Percentiles rank a stretch among this genome's conserved stretches.
Evolutionary conservation across 2,329 filamentous ascomycete species (phyloP).

Genomic region (Pyrenophora teres): DNA sequence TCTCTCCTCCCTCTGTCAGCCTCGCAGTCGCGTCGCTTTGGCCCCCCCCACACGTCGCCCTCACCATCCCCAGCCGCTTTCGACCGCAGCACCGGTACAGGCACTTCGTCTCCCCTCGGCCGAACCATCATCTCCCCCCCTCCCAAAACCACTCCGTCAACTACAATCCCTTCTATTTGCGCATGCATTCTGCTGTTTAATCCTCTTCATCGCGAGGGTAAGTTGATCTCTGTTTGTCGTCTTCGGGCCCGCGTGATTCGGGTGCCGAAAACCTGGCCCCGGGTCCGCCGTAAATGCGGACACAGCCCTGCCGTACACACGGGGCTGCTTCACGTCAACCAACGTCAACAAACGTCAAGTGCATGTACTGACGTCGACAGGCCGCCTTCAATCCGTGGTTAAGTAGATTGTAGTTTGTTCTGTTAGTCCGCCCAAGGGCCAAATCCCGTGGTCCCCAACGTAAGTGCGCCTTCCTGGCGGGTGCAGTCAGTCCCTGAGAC

Average conservation of each 20-base stretch:
- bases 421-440: slow-evolving; percentile 9
- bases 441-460: slow-evolving; percentile 5
- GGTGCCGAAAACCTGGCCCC: slow-evolving; percentile 18
- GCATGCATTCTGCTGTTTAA: background rate
- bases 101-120: background rate
- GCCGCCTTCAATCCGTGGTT: slow-evolving; percentile 21
- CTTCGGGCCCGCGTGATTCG: slow-evolving; percentile 6
- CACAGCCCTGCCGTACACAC: slow-evolving; percentile 19
- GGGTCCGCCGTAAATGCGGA: slow-evolving; percentile 16
- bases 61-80: background rate
- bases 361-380: slow-evolving; percentile 17
- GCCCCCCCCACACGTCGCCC: slow-evolving; percentile 2
- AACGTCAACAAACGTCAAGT: background rate
- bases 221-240: slow-evolving; percentile 8
- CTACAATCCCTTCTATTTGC: background rate
- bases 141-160: background rate
- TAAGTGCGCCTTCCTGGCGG: slow-evolving; percentile 22
- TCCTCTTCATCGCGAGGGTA: slow-evolving; percentile 9
- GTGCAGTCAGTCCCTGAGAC: slow-evolving; percentile 13
- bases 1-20: background rate
- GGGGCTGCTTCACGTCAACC: slow-evolving; percentile 8
- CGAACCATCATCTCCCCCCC: background rate
- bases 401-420: slow-evolving; percentile 10
- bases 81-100: background rate
- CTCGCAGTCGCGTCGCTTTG: slow-evolving; percentile 3